Evolutionary conservation across 2,329 filamentous ascomycete species (phyloP).

Genomic region (Colletotrichum lentis): DNA sequence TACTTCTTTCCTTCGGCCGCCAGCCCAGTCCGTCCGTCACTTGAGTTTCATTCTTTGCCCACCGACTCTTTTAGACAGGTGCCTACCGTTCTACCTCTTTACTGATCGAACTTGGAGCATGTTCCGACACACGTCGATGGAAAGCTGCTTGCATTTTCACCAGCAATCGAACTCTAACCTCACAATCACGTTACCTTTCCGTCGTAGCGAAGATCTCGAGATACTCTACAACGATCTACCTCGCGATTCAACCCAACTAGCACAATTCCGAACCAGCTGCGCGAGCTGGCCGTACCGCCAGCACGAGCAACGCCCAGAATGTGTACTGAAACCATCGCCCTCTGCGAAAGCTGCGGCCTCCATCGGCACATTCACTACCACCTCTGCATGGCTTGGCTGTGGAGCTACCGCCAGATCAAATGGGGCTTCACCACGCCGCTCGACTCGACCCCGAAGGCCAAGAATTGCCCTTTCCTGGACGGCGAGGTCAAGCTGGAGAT

Average conservation of each 20-base stretch:
- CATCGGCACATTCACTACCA: constrained; percentile 37
- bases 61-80: neutral
- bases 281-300: neutral
- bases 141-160: neutral
- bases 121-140: neutral
- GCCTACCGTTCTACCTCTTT: too few species aligned
- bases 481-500: constrained; percentile 30
- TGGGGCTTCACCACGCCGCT: constrained; percentile 30
- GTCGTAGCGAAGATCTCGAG: neutral
- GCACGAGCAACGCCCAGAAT: constrained; percentile 7
- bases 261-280: neutral
- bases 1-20: neutral
- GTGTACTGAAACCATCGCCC: constrained; percentile 37
- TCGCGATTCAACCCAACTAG: neutral
- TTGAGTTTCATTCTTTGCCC: neutral
- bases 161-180: neutral
- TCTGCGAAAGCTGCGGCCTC: constrained; percentile 37
- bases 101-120: neutral
- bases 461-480: constrained; percentile 28
- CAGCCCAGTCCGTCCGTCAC: neutral
- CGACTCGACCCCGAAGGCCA: constrained; percentile 24
- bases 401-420: constrained; percentile 22
- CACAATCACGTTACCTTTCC: neutral
- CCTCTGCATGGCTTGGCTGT: constrained; percentile 29
- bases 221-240: neutral